A percentile compares a stretch with the other conserved stretches of the same genome.
Evolutionary conservation across 73 alveolate genomes (phyloP).

Genomic region (Breviolum minutum): DNA sequence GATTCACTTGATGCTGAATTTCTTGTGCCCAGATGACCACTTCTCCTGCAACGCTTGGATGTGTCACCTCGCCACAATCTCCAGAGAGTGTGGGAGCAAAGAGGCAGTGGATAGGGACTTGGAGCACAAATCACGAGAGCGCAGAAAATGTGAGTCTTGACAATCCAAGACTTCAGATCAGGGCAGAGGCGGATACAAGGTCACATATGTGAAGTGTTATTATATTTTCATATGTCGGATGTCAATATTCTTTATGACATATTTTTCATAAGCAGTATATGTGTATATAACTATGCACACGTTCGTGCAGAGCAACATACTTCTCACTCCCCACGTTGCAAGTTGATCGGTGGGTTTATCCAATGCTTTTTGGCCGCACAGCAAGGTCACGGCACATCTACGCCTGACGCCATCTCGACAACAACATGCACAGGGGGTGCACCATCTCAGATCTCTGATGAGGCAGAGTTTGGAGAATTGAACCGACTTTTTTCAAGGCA

Average conservation of each 20-base stretch:
- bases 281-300: too few relatives aligned
- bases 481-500: neutral
- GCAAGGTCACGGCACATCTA: conserved; percentile 22
- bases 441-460: conserved; percentile 17
- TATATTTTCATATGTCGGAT: too few relatives aligned
- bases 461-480: neutral
- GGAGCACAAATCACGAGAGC: neutral
- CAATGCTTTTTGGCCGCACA: neutral
- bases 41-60: conserved; percentile 71
- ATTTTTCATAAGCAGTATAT: too few relatives aligned
- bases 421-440: neutral
- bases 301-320: too few relatives aligned
- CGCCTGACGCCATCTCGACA: neutral
- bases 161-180: too few relatives aligned
- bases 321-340: too few relatives aligned
- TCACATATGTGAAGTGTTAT: too few relatives aligned
- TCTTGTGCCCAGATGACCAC: conserved; percentile 53
- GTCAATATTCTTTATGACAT: too few relatives aligned
- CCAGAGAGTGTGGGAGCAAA: conserved; percentile 2
- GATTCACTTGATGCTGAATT: neutral
- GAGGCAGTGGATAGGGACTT: neutral
- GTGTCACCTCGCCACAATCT: conserved; percentile 49
- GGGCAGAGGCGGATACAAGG: too few relatives aligned
- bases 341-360: neutral
- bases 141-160: too few relatives aligned